Conservation (phyloP, 192 early-diverging fungal species). For the Umbelopsis sp. region DNA sequence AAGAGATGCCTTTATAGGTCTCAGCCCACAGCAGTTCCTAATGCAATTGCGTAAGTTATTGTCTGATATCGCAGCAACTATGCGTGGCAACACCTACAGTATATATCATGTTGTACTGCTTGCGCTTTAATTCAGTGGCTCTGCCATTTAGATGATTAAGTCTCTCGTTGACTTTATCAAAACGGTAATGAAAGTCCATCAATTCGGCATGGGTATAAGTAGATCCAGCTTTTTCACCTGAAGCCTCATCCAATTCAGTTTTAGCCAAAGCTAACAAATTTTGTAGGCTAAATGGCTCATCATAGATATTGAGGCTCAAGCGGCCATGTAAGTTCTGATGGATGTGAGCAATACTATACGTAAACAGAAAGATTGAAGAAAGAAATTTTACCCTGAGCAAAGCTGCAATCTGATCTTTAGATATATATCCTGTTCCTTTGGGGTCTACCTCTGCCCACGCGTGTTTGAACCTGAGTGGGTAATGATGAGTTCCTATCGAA, state of each 20-base stretch:
- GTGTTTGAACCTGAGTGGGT: constrained; percentile 30
- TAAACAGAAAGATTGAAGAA: neutral
- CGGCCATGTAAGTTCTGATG: constrained; percentile 25
- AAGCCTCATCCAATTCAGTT: neutral
- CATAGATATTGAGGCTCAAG: constrained; percentile 34
- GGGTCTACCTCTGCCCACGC: constrained; percentile 42
- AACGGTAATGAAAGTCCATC: constrained; percentile 11
- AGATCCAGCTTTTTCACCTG: neutral
- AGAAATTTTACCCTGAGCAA: constrained; percentile 26
- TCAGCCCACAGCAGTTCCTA: constrained; percentile 36
- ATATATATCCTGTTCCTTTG: constrained; percentile 34
- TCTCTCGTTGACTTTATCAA: constrained; percentile 23
- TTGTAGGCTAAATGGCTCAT: constrained; percentile 17
- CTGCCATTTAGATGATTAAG: constrained; percentile 36
- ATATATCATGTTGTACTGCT: constrained; percentile 48
- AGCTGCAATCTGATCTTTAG: constrained; percentile 30
- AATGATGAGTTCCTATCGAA: neutral
- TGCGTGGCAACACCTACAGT: constrained; percentile 25
- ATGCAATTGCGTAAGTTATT: neutral
- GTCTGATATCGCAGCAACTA: neutral
- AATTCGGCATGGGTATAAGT: neutral
- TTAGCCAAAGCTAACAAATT: constrained; percentile 11
- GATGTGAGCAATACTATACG: neutral
- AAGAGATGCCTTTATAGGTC: constrained; percentile 35
- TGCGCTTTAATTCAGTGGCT: constrained; percentile 34